These are phyloP conservation scores for Colletotrichum chlorophyti DNA, from an alignment of 2,329 filamentous ascomycete species.

Conservation along the genomic window DNA sequence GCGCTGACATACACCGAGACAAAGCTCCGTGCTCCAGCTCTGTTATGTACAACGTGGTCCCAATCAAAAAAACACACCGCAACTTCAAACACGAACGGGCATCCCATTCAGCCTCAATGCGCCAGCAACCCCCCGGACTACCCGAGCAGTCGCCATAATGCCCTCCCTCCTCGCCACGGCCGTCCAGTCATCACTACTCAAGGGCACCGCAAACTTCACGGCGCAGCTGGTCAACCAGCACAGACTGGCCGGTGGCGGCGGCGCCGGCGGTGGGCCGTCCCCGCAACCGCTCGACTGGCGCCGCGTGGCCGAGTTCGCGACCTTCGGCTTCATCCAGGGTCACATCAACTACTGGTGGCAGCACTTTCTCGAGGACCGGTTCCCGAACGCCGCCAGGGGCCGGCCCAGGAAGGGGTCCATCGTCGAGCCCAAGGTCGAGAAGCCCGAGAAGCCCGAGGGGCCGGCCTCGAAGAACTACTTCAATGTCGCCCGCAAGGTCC, in stretches of 20 bases:
- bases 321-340: conserved; percentile 42
- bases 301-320: conserved; percentile 43
- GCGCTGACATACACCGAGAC: conserved; percentile 4
- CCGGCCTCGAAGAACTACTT: conserved; percentile 35
- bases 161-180: conserved; percentile 25
- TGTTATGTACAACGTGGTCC: conserved; percentile 25
- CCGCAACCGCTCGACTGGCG: conserved; percentile 38
- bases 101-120: background rate
- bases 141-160: conserved; percentile 9
- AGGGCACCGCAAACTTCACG: conserved; percentile 26
- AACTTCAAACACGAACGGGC: conserved; percentile 5
- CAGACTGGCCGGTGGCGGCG: background rate
- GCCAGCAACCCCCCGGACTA: background rate
- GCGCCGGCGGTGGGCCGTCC: no score
- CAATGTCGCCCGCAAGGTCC: conserved; percentile 41
- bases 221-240: conserved; percentile 28
- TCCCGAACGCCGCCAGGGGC: conserved; percentile 35
- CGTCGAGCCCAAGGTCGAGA: conserved; percentile 20
- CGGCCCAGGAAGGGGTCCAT: conserved; percentile 7
- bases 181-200: conserved; percentile 24
- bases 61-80: conserved; percentile 25
- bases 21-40: conserved; percentile 1
- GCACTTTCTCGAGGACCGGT: conserved; percentile 42
- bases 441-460: conserved; percentile 27
- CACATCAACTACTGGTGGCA: conserved; percentile 45